These are phyloP conservation scores for Stellera chamaejasme DNA, from an alignment of 345 rosid species.

Conservation along the genomic window DNA sequence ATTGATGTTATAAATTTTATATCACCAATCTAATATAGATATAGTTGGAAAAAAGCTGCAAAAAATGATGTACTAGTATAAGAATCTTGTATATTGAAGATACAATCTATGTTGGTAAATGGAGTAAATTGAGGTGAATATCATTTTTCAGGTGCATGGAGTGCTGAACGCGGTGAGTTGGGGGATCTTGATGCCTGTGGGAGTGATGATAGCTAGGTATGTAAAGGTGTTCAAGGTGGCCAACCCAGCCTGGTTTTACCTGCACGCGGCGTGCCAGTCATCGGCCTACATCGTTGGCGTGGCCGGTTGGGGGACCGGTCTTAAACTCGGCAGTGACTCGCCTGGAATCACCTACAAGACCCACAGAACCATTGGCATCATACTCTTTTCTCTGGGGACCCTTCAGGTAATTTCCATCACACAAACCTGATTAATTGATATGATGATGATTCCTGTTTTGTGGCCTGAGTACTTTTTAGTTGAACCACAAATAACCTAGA, in stretches of 20 bases:
- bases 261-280: slow-evolving; percentile 61
- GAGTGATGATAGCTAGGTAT: slow-evolving; percentile 75
- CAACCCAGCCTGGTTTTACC: slow-evolving; percentile 86
- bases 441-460: too few species aligned
- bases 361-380: slow-evolving; percentile 70
- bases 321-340: slow-evolving; percentile 58
- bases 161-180: slow-evolving; percentile 77
- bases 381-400: slow-evolving; percentile 59
- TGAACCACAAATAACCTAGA: background rate
- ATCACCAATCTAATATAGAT: too few species aligned
- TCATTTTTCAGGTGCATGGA: slow-evolving; percentile 60
- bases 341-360: slow-evolving; percentile 23
- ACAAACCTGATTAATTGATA: background rate
- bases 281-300: slow-evolving; percentile 73
- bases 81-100: too few species aligned
- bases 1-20: too few species aligned
- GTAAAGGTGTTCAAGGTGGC: slow-evolving; percentile 68
- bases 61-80: too few species aligned
- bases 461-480: too few species aligned
- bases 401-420: slow-evolving; percentile 48
- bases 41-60: too few species aligned
- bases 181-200: slow-evolving; percentile 76
- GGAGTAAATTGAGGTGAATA: background rate
- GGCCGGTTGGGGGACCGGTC: slow-evolving; percentile 83
- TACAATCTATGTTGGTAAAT: background rate